Evolutionary conservation across 1,139 yeast genomes (phyloP), one percentile per base, ranked within the genome.

Genomic region (Zygotorulaspora mrakii): DNA sequence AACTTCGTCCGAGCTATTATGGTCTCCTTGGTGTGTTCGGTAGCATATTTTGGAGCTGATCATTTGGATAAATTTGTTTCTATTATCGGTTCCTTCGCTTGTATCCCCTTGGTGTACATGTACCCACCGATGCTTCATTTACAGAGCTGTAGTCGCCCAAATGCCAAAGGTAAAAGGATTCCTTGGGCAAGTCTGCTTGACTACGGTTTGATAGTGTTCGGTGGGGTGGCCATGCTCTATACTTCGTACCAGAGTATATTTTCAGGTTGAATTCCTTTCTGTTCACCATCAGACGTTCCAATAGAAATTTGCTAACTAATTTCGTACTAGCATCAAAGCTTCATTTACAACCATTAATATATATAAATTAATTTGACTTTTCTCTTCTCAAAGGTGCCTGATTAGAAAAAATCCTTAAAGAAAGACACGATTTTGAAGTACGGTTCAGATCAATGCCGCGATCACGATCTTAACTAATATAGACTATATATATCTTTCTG

Each of bases 41-140:
- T 76, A 39, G 80, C 83, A 1, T 72, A 76, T 43, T 67, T 69
- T 47, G 89, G 89, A 0, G 82, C 87, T 1, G 69, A 72, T 43
- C 77, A 81, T 53, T 65, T 83, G 45, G 91, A 83, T 55, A 71
- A 69, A 47, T 81, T 83, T 62, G 89, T 83, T 17, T 78, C 87
- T 2, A 79, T 83, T 56, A 79, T 82, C 36, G 94, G 94, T 1
- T 82, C 88, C 41, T 79, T 82, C 65, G 89, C 89, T 1, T 83
- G 94, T 57, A 81, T 83, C 40, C 94, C 94, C 0, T 71, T 83
- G 66, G 91, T 83, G 3, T 83, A 83, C 64, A 79, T 83, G 76
- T 82, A 82, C 57, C 91, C 94, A 2, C 89, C 94, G 12, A 68
- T 83, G 68, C 65, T 83, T 37, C 91, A 83, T 56, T 68, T 66